Evolutionary conservation across 257 asterid genomes (phyloP).

Genomic region (Echium plantagineum): DNA sequence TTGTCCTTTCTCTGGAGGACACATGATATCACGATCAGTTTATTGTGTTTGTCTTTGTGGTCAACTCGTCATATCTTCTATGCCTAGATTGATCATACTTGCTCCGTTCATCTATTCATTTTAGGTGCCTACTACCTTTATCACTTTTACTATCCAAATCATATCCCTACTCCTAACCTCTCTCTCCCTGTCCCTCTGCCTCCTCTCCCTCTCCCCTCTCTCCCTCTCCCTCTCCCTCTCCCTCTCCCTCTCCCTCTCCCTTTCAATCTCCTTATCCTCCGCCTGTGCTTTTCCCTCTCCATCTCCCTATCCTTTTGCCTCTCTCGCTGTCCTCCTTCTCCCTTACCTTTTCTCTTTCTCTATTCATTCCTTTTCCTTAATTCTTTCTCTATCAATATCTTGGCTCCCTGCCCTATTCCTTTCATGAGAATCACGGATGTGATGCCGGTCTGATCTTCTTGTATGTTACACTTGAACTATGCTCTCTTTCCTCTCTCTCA

Average conservation of each 20-base stretch:
- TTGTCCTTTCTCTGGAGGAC: constrained; percentile 20
- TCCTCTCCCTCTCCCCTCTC: no score
- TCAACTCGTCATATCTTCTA: constrained; percentile 37
- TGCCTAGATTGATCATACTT: constrained; percentile 38
- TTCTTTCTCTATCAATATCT: constrained; percentile 21
- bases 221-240: constrained; percentile 21
- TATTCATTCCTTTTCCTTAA: constrained; percentile 25
- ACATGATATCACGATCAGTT: constrained; percentile 22
- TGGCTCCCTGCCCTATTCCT: constrained; percentile 43
- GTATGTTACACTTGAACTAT: constrained; percentile 31
- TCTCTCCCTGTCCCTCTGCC: constrained; percentile 24
- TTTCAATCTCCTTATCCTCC: constrained; percentile 14
- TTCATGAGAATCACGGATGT: constrained; percentile 35
- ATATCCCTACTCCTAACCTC: constrained; percentile 31
- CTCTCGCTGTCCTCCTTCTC: constrained; percentile 21
- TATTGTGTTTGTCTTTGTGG: constrained; percentile 31
- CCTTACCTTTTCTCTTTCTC: constrained; percentile 17
- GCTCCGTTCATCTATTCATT: constrained; percentile 30
- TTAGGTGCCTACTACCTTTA: constrained; percentile 32
- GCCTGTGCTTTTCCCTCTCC: constrained; percentile 22
- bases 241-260: constrained; percentile 21
- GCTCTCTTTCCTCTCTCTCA: constrained; percentile 40
- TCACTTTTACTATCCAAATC: constrained; percentile 36
- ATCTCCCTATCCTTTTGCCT: constrained; percentile 25
- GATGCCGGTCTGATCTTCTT: constrained; percentile 34